These are phyloP conservation scores for Suillus alpinus DNA, from an alignment of 768 basidiomycete species.

Conservation along the genomic window DNA sequence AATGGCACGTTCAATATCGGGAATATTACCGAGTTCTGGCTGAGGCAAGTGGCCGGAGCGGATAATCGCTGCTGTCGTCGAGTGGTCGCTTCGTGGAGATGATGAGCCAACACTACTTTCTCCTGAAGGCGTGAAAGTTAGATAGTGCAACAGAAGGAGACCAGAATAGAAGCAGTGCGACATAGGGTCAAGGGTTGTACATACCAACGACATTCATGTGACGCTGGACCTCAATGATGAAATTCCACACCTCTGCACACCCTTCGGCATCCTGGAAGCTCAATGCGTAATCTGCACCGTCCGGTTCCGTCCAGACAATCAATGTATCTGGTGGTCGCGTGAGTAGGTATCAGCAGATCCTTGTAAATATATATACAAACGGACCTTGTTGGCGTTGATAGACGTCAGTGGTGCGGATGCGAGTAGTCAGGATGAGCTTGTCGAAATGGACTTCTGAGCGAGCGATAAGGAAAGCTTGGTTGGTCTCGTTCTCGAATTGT, in stretches of 20 bases:
- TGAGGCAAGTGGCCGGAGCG: conserved; percentile 72
- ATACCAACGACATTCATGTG: conserved; percentile 69
- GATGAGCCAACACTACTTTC: conserved; percentile 52
- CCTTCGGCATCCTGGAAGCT: conserved; percentile 97
- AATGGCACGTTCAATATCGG: conserved; percentile 76
- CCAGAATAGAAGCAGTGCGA: conserved; percentile 2
- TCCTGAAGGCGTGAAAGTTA: conserved; percentile 28
- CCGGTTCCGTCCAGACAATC: conserved; percentile 98
- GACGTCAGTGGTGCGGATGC: conserved; percentile 78
- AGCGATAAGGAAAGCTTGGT: conserved; percentile 81
- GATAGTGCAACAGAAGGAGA: conserved; percentile 16
- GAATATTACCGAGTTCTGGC: conserved; percentile 74
- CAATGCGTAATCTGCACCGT: conserved; percentile 91
- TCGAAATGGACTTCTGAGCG: conserved; percentile 73
- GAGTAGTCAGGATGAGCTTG: conserved; percentile 74
- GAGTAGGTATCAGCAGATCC: conserved; percentile 10
- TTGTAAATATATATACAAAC: conserved; percentile 20
- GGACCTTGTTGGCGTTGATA: conserved; percentile 85
- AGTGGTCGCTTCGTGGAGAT: conserved; percentile 62
- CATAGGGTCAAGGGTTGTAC: conserved; percentile 30
- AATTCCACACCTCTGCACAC: conserved; percentile 96
- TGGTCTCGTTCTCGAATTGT: conserved; percentile 72
- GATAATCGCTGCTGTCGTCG: conserved; percentile 62
- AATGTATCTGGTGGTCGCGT: conserved; percentile 70
- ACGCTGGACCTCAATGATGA: conserved; percentile 87